Conservation (phyloP, 345 rosid genomes). For the Linum usitatissimum region DNA sequence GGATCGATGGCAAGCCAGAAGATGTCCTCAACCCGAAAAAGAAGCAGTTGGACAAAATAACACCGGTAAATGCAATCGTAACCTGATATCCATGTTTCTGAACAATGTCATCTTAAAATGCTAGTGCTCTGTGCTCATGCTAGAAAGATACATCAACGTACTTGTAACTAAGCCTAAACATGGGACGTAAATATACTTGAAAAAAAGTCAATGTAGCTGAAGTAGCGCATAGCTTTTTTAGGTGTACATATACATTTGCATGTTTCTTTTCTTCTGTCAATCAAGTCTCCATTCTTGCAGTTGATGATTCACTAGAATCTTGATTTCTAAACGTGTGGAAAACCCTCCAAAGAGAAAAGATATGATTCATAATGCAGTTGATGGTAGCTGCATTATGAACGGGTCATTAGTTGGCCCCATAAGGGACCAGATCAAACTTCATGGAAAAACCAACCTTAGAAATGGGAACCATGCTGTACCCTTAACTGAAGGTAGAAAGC, state of each 20-base stretch:
- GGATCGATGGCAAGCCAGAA: conserved; percentile 96
- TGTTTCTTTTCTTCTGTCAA: neutral
- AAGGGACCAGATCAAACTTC: neutral
- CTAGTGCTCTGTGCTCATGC: neutral
- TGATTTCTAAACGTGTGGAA: neutral
- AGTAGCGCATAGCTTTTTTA: too few species aligned
- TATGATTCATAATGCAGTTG: too few species aligned
- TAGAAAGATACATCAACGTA: neutral
- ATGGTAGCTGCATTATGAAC: neutral
- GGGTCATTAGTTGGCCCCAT: conserved; percentile 3
- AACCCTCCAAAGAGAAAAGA: too few species aligned
- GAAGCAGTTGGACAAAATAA: conserved; percentile 90
- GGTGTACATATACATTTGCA: neutral
- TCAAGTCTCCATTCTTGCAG: too few species aligned
- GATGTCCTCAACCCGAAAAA: conserved; percentile 88
- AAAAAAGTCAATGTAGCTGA: too few species aligned
- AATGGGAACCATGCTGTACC: neutral
- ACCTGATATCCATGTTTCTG: neutral
- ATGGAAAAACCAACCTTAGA: neutral
- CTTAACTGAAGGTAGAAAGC: conserved; percentile 3
- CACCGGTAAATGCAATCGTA: conserved; percentile 45
- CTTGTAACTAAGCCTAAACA: neutral
- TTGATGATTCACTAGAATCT: conserved; percentile 1
- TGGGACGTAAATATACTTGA: too few species aligned
- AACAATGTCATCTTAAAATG: neutral